Conservation (phyloP, 768 basidiomycete species). For the Aureoboletus auriporus region DNA sequence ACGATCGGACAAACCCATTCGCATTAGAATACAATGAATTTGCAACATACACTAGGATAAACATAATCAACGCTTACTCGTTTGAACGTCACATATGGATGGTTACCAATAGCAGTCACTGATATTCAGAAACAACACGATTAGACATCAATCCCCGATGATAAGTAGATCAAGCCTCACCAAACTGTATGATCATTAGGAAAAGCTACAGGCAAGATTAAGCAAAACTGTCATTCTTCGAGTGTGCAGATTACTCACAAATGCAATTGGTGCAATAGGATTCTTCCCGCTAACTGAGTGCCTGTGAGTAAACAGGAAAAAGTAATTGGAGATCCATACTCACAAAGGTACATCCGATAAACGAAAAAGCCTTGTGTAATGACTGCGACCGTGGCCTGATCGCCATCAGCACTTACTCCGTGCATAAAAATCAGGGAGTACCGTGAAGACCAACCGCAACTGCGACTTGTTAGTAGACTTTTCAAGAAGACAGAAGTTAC, state of each 20-base stretch:
- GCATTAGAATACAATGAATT: too few relatives aligned
- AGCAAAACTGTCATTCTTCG: background rate
- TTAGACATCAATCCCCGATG: background rate
- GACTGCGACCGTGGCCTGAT: constrained; percentile 2
- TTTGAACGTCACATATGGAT: too few relatives aligned
- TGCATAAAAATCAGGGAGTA: background rate
- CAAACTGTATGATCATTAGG: background rate
- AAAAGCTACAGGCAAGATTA: background rate
- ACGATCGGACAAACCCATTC: too few relatives aligned
- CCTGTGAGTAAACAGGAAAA: background rate
- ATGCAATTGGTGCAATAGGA: background rate
- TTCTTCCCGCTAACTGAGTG: background rate
- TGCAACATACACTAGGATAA: too few relatives aligned
- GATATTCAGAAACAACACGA: background rate
- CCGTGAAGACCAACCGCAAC: constrained; percentile 7
- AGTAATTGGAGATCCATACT: background rate
- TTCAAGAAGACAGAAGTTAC: background rate
- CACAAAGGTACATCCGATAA: constrained; percentile 11
- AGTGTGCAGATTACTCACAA: background rate
- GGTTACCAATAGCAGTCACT: background rate
- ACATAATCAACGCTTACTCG: too few relatives aligned
- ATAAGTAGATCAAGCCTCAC: background rate
- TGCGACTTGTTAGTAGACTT: background rate
- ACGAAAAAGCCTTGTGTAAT: constrained; percentile 10
- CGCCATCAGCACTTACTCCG: background rate